Evolutionary conservation across 116 monocot genomes (phyloP).

Genomic region (Papilionanthe hybrid): DNA sequence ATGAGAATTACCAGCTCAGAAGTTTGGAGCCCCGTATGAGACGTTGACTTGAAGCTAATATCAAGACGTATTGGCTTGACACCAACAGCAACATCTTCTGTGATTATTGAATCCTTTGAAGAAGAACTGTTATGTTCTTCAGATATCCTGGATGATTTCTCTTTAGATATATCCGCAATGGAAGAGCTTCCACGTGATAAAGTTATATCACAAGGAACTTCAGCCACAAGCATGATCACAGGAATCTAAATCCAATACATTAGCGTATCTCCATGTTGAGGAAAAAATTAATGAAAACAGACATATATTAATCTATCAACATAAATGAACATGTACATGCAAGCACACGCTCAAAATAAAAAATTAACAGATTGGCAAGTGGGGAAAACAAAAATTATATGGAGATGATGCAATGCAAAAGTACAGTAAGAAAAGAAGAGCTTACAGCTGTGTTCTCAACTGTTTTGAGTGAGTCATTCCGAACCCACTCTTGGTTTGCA

Average conservation of each 20-base stretch:
- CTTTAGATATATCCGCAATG: constrained; percentile 27
- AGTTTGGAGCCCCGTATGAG: constrained; percentile 95
- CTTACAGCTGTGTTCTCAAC: constrained; percentile 96
- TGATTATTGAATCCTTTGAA: constrained; percentile 17
- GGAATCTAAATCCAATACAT: constrained; percentile 62
- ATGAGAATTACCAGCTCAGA: constrained; percentile 73
- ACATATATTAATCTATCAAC: not conserved
- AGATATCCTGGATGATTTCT: constrained; percentile 17
- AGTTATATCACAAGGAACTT: constrained; percentile 73
- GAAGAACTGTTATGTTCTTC: constrained; percentile 18
- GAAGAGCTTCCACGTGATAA: constrained; percentile 42
- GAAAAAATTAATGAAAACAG: constrained; percentile 2
- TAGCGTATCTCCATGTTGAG: not conserved
- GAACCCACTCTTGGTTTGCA: constrained; percentile 98
- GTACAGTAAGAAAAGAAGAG: constrained; percentile 5
- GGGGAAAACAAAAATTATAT: not conserved
- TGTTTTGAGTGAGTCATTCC: constrained; percentile 96
- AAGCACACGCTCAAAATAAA: not conserved
- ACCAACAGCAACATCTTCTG: constrained; percentile 19
- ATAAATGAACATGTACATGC: not conserved
- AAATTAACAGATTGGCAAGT: not conserved
- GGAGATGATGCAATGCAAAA: constrained; percentile 2
- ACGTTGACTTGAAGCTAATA: constrained; percentile 93
- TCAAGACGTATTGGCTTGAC: constrained; percentile 76
- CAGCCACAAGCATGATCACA: constrained; percentile 89